phyloP scores from a whole-genome alignment of 768 basidiomycete genomes.

The Cystofilobasidium bisporidii region DNA sequence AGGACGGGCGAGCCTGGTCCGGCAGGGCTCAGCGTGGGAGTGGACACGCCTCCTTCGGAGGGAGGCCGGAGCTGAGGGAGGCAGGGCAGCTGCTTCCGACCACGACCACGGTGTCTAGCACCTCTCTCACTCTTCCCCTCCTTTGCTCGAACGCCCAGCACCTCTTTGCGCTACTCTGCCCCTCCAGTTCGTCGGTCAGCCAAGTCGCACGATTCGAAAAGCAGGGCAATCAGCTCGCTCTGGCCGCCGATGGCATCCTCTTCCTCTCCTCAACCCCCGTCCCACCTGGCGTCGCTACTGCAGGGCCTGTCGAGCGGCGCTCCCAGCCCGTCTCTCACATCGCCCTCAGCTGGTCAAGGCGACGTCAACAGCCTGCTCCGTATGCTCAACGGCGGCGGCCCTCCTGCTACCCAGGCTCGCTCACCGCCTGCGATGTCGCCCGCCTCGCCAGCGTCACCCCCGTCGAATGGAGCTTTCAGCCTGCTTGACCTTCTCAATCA shows the following conservation, averaged over 20 bases:
- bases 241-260: not conserved
- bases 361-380: not conserved
- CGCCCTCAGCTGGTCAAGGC: not conserved
- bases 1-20: no score
- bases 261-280: not conserved
- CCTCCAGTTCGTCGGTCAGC: no score
- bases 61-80: no score
- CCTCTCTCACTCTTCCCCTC: no score
- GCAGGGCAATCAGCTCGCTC: not conserved
- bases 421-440: not conserved
- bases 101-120: no score
- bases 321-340: not conserved
- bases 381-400: not conserved
- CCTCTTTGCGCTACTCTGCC: no score
- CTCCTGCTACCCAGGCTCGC: not conserved
- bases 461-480: not conserved
- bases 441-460: not conserved
- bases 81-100: no score
- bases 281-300: not conserved
- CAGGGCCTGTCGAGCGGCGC: not conserved
- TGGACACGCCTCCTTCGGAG: no score
- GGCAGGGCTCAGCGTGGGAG: no score
- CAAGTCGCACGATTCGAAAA: no score
- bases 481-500: conserved; percentile 6
- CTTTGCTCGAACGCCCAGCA: no score